Percentiles rank a stretch among this genome's conserved stretches.
Evolutionary conservation across 495 filamentous ascomycete species (phyloP).

Genomic region (Aspergillus saccharolyticus): DNA sequence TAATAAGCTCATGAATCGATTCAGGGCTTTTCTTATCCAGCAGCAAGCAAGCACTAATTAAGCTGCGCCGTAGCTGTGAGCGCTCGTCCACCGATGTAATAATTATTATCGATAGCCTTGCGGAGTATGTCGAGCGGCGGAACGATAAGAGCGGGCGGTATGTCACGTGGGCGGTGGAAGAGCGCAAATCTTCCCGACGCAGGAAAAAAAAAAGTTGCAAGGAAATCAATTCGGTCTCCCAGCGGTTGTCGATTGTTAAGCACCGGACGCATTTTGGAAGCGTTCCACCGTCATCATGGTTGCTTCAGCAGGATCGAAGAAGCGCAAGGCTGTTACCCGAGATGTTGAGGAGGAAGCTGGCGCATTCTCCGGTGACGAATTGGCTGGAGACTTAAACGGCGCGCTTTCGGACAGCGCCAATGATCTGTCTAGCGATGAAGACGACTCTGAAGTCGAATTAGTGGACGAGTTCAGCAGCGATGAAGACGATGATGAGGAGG

Average conservation of each 20-base stretch:
- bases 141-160: constrained; percentile 27
- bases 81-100: background rate
- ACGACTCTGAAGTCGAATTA: constrained; percentile 43
- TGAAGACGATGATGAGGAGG: constrained; percentile 38
- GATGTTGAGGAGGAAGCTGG: constrained; percentile 49
- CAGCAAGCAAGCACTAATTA: background rate
- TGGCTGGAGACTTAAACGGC: constrained; percentile 60
- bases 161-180: constrained; percentile 43
- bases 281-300: constrained; percentile 28
- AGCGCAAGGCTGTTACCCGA: constrained; percentile 54
- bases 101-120: background rate
- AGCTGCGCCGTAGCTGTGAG: background rate
- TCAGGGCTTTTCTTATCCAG: background rate
- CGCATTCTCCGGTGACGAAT: constrained; percentile 59
- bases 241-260: constrained; percentile 7
- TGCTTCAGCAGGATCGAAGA: constrained; percentile 42
- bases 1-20: background rate
- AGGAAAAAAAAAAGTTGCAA: constrained; percentile 34
- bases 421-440: constrained; percentile 38
- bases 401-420: constrained; percentile 59
- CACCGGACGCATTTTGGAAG: background rate
- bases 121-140: background rate
- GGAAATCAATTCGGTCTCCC: background rate
- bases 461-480: constrained; percentile 43
- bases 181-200: constrained; percentile 5